Conservation (phyloP, 768 basidiomycete genomes). For the Collybiopsis confluens region DNA sequence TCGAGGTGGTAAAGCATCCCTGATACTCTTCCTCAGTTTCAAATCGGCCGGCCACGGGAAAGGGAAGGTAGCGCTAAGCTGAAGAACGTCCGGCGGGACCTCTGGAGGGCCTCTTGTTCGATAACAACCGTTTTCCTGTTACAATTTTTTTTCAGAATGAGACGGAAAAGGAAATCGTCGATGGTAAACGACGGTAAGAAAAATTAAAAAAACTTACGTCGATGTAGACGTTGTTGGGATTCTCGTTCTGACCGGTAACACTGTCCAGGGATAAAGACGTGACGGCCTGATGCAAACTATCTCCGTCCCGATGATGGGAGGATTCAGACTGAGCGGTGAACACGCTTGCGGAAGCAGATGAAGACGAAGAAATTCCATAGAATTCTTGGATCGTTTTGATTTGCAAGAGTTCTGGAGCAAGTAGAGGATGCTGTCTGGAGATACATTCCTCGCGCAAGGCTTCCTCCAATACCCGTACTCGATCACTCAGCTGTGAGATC, state of each 20-base stretch:
- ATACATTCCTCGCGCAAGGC: slow-evolving; percentile 45
- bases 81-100: slow-evolving; percentile 44
- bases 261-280: neutral
- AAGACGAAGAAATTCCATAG: slow-evolving; percentile 31
- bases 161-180: too few relatives aligned
- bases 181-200: neutral
- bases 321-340: slow-evolving; percentile 20
- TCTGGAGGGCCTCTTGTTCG: slow-evolving; percentile 24
- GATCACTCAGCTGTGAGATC: slow-evolving; percentile 56
- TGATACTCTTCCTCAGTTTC: slow-evolving; percentile 57
- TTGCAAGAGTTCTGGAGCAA: slow-evolving; percentile 52
- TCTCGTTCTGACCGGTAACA: neutral
- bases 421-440: slow-evolving; percentile 46
- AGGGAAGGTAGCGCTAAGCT: slow-evolving; percentile 65
- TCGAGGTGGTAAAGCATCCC: slow-evolving; percentile 57
- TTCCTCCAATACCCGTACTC: slow-evolving; percentile 62
- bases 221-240: neutral
- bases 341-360: slow-evolving; percentile 3
- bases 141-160: neutral
- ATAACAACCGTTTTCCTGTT: neutral
- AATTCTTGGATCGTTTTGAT: slow-evolving; percentile 69
- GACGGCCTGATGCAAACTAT: slow-evolving; percentile 2
- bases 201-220: neutral
- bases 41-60: slow-evolving; percentile 66
- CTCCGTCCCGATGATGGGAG: slow-evolving; percentile 15